Base-by-base conservation (phyloP, 495 filamentous ascomycete species). In the Amorphotheca resinae region DNA sequence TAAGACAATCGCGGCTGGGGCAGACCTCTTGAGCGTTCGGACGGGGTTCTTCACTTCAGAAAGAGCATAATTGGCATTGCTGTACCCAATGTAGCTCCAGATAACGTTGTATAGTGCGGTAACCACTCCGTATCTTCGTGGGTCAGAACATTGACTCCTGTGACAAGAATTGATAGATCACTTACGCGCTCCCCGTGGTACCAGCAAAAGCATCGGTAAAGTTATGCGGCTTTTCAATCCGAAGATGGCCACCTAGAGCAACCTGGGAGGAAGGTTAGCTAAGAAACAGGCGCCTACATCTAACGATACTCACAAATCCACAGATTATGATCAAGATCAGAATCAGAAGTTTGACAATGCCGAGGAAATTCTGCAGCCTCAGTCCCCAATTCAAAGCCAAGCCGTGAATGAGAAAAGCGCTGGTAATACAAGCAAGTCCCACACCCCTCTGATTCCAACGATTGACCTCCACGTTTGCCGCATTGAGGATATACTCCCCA, bases 361-460 rank as follows among this genome's bases (percentile, higher is more conserved):
- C 81, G 4, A 87, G 67, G 2, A 76, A 40, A 56, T 83, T 84
- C 33, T 76, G 69, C 1, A 84, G 64, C 8, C 73, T 68, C 43
- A 84, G 65, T 11, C 80, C 80, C 72, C 77, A 82, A 58, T 82
- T 82, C 21, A 78, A 63, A 1, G 76, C 64, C 14, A 66, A 59
- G 1, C 74, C 59, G 45, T 84, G 78, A 35, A 84, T 63, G 4
- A 72, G 53, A 42, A 80, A 76, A 1, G 77, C 72, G 22, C 69
- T 70, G 0, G 79, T 78, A 39, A 80, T 68, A 56, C 77, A 80
- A 4, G 73, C 78, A 34, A 84, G 54, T 1, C 72, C 80, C 42
- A 83, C 73, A 17, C 74, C 77, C 38, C 79, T 74, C 46, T 80
- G 73, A 38, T 71, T 73, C 77, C 80, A 84, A n/a, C 74, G 68